Evolutionary conservation across 495 filamentous ascomycete genomes (phyloP), one percentile per base, ranked within the genome.

Genomic region (Aspergillus heteromorphus): DNA sequence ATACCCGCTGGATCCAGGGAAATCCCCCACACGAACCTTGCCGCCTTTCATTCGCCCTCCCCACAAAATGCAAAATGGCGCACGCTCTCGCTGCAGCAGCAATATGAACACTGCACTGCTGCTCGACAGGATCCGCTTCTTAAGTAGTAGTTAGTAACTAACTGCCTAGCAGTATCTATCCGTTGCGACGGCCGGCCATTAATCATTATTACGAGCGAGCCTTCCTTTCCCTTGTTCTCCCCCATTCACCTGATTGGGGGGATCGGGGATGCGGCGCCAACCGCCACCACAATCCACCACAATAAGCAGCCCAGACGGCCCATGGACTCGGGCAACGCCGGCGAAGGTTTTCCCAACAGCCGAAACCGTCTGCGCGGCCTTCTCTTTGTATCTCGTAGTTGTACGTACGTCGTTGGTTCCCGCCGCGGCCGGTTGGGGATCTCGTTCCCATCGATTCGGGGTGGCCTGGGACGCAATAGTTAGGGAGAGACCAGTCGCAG

Each of bases 21-120:
- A 63, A 63, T 60, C 61, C 61, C 61, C 61, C 61, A 63, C 61
- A 60, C 51, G 42, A 58, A 53, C 19, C 36, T 40, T 11, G 17
- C 29, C 53, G 21, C 8, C 38, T 34, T 11, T 54, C 54, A 49
- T 55, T 47, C 55, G 53, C 56, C 51, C 54, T 59, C 60, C 41
- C 61, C 61, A 60, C 61, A 63, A 55, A 52, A 57, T 59, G 45
- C 61, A 63, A 55, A 52, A 57, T 59, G 45, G 49, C 55, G 43
- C 52, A 62, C 40, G 48, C 55, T 53, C 45, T n/a, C n/a, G n/a
- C n/a, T n/a, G n/a, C n/a, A n/a, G n/a, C n/a, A n/a, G n/a, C n/a
- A n/a, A n/a, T n/a, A n/a, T n/a, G n/a, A n/a, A n/a, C n/a, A n/a
- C n/a, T n/a, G n/a, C n/a, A n/a, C n/a, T n/a, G n/a, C n/a, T n/a